A percentile compares a stretch with the other conserved stretches of the same genome.
phyloP scores from a whole-genome alignment of 306 rosid species.

The Castanea mollissima region DNA sequence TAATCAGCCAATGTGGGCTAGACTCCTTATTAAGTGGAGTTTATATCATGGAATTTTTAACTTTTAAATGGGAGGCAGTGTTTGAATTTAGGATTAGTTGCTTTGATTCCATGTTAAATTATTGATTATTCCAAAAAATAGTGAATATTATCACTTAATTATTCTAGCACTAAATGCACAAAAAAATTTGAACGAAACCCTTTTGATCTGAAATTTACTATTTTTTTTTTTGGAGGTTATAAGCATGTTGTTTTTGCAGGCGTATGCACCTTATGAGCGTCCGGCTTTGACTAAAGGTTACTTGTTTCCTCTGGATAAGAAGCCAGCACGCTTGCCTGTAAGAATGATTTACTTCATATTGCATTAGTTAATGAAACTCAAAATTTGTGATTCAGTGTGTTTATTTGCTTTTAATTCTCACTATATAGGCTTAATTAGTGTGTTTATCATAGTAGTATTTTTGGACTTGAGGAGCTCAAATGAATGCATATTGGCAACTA shows the following conservation, averaged over 20 bases:
- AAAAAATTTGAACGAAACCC: not conserved
- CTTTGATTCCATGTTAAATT: too few species aligned
- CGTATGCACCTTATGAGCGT: conserved; percentile 93
- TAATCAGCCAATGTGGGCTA: too few species aligned
- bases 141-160: too few species aligned
- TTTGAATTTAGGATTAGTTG: too few species aligned
- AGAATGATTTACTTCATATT: not conserved
- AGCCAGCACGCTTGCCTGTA: conserved; percentile 95
- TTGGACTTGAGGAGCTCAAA: not conserved
- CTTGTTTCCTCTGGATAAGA: conserved; percentile 79
- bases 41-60: too few species aligned
- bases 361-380: not conserved
- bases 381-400: not conserved
- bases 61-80: too few species aligned
- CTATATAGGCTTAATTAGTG: not conserved
- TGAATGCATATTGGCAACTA: not conserved
- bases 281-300: conserved; percentile 89
- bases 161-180: too few species aligned
- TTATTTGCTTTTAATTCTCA: not conserved
- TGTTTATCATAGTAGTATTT: not conserved
- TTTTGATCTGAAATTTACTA: not conserved
- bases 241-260: conserved; percentile 34
- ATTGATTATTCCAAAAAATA: too few species aligned
- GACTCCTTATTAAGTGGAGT: too few species aligned
- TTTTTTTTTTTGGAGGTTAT: not conserved